Conservation (phyloP, 148 eudicot species). For the Hydrangea macrophylla region DNA sequence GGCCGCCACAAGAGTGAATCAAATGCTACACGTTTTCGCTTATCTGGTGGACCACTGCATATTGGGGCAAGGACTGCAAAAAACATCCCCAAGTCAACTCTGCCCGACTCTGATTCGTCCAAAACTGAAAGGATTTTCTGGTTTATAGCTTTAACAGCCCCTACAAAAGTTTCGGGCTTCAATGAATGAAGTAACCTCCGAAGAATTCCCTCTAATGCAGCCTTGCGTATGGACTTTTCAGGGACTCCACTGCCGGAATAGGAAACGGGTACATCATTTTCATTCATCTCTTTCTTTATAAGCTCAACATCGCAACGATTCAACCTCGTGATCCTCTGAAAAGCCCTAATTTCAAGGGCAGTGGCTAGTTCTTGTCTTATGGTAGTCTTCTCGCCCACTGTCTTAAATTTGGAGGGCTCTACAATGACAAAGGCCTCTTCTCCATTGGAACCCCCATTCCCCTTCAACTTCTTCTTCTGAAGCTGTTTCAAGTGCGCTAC, state of each 20-base stretch:
- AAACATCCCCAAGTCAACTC: slow-evolving; percentile 95
- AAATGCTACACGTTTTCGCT: slow-evolving; percentile 69
- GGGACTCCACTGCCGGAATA: slow-evolving; percentile 83
- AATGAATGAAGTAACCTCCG: slow-evolving; percentile 67
- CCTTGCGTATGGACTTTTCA: slow-evolving; percentile 86
- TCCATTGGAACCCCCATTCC: slow-evolving; percentile 64
- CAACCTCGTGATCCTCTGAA: slow-evolving; percentile 86
- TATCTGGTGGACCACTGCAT: slow-evolving; percentile 70
- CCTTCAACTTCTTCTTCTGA: slow-evolving; percentile 83
- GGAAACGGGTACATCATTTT: slow-evolving; percentile 67
- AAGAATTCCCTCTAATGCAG: slow-evolving; percentile 72
- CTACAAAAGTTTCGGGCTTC: slow-evolving; percentile 94
- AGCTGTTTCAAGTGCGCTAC: slow-evolving; percentile 86
- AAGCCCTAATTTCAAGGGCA: slow-evolving; percentile 81
- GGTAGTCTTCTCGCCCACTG: slow-evolving; percentile 70
- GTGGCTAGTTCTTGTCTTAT: slow-evolving; percentile 67
- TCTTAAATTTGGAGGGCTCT: slow-evolving; percentile 70
- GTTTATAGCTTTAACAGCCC: slow-evolving; percentile 85
- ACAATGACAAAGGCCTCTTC: slow-evolving; percentile 58
- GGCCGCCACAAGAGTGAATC: slow-evolving; percentile 87
- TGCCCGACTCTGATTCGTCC: slow-evolving; percentile 76
- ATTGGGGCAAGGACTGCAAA: slow-evolving; percentile 88
- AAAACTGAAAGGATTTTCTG: slow-evolving; percentile 71
- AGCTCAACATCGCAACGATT: slow-evolving; percentile 75
- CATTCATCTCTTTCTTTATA: slow-evolving; percentile 71